These are phyloP conservation scores for Metarhizium guizhouense DNA, from an alignment of 2,329 filamentous ascomycete species.

Conservation along the genomic window DNA sequence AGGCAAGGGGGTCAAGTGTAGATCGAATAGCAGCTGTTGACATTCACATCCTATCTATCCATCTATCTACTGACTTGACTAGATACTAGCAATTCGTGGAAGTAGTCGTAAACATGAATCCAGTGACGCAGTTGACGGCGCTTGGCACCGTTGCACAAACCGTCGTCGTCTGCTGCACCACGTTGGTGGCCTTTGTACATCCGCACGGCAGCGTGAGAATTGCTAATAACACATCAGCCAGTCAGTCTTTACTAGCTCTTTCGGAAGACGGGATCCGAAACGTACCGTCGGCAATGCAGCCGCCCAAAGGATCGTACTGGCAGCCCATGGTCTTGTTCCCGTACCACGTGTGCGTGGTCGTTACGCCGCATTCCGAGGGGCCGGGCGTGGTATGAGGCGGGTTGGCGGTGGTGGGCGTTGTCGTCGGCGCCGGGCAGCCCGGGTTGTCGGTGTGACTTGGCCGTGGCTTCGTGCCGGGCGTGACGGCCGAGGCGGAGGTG, in stretches of 20 bases:
- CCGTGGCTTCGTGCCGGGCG: too few species aligned
- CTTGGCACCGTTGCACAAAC: background rate
- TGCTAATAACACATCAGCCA: background rate
- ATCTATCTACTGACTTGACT: too few species aligned
- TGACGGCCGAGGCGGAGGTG: background rate
- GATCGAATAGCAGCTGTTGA: too few species aligned
- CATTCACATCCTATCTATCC: too few species aligned
- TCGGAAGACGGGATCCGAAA: background rate
- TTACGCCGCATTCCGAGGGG: background rate
- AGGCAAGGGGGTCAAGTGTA: background rate
- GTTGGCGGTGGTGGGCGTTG: background rate
- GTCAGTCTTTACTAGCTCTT: too few species aligned
- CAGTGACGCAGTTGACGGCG: background rate
- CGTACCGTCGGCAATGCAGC: constrained; percentile 1
- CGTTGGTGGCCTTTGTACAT: background rate
- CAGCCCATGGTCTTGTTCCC: background rate
- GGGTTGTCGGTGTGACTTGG: background rate
- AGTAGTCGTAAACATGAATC: constrained; percentile 3
- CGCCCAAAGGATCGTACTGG: background rate
- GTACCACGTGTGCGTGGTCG: background rate
- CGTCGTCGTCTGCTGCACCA: background rate
- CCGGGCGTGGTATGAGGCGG: background rate
- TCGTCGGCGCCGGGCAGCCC: background rate
- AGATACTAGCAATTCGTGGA: background rate
- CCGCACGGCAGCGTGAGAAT: constrained; percentile 4